Base-by-base conservation (phyloP, 257 asterid species). In the Gardenia jasminoides region DNA sequence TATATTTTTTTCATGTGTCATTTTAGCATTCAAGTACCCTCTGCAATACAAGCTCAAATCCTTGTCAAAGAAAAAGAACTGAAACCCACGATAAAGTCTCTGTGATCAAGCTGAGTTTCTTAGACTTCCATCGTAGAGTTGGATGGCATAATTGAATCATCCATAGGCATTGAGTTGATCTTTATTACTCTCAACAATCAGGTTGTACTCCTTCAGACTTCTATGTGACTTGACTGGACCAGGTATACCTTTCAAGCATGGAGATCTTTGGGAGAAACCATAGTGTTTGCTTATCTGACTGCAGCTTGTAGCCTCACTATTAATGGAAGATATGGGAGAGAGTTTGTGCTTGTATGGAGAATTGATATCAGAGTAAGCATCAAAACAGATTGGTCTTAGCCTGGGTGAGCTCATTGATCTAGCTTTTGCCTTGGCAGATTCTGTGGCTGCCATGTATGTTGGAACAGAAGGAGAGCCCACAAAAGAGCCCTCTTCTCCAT, bases 391-490 rank as follows among this genome's bases (percentile, higher is more conserved):
- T 16, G 97, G 96, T 46, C 96, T 85, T 80, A 88, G 82, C 82
- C 98, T 89, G 61, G 99, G 99, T 5, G 99, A 89, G 85, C 98
- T 91, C 89, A 90, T 20, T 64, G 98, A 94, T 76, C 98, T 87
- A 24, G 87, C 80, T 85, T 83, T 94, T 72, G 99, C 99, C 78
- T 84, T 94, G 16, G 98, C 96, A 9, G 99, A 94, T 80, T 90
- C 93, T 1, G 97, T 94, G 50, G 97, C 88, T 52, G 98, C 94
- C 99, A 94, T 94, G 84, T 94, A 94, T n/a, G 97, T 88, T 65
- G 98, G 98, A 72, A 83, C 75, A 43, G 84, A 46, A 56, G 93
- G 90, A 24, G 98, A 92, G 22, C 87, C 90, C 47, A 73, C 50
- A 61, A 88, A 86, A 46, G 86, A 83, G 58, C 61, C 81, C 10